Evolutionary conservation across 768 basidiomycete genomes (phyloP).

Genomic region (Kwoniella newhampshirensis): DNA sequence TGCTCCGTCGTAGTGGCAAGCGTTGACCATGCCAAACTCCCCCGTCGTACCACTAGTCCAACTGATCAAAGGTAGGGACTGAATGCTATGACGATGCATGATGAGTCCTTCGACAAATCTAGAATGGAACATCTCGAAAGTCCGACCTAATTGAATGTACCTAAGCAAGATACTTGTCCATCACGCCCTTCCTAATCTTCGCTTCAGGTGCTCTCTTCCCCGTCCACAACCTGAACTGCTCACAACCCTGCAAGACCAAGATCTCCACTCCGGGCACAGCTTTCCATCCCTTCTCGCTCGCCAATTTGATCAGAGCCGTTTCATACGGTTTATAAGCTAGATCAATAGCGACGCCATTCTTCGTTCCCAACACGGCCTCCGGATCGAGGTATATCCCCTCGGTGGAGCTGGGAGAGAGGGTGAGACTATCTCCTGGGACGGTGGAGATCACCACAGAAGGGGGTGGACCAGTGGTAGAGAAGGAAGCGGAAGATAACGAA

Average conservation of each 20-base stretch:
- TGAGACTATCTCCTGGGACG: slow-evolving; percentile 65
- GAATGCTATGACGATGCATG: too few species aligned
- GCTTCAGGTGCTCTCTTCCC: slow-evolving; percentile 43
- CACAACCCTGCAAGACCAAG: slow-evolving; percentile 48
- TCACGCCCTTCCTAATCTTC: slow-evolving; percentile 44
- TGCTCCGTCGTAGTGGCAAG: too few species aligned
- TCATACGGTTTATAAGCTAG: slow-evolving; percentile 90
- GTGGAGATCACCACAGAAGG: slow-evolving; percentile 75
- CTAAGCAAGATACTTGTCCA: slow-evolving; percentile 43
- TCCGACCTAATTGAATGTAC: too few species aligned
- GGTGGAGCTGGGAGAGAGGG: slow-evolving; percentile 56
- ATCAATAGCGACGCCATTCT: slow-evolving; percentile 75
- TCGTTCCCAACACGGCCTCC: slow-evolving; percentile 59
- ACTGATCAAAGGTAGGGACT: too few species aligned
- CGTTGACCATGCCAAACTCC: too few species aligned
- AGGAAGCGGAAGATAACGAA: slow-evolving; percentile 60
- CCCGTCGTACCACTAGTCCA: too few species aligned
- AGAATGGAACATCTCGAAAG: too few species aligned
- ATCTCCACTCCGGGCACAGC: slow-evolving; percentile 50
- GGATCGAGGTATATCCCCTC: slow-evolving; percentile 53
- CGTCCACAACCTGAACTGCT: slow-evolving; percentile 51
- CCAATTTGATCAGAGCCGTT: slow-evolving; percentile 75
- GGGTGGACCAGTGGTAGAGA: slow-evolving; percentile 62
- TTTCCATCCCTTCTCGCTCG: slow-evolving; percentile 52
- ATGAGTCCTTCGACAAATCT: too few species aligned